Conservation (phyloP, 2,329 filamentous ascomycete genomes). For the Rutstroemia sydowiana region DNA sequence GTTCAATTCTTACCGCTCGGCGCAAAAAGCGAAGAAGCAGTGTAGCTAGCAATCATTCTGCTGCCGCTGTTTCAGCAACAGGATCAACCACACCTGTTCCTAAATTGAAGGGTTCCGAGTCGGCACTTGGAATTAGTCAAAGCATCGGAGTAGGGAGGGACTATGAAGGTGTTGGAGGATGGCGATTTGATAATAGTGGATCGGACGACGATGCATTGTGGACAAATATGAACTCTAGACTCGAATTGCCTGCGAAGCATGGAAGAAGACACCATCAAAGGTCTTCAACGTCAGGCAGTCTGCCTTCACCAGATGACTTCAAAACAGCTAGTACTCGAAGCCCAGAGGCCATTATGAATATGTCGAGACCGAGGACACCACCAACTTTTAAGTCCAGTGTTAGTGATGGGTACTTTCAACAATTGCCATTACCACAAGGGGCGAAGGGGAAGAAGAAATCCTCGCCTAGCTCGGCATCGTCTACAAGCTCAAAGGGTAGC, state of each 20-base stretch:
- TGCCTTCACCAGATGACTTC: constrained; percentile 12
- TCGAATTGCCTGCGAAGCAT: constrained; percentile 42
- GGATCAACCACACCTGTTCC: constrained; percentile 23
- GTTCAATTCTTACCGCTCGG: constrained; percentile 6
- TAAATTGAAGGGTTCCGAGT: constrained; percentile 5
- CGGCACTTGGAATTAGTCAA: constrained; percentile 36
- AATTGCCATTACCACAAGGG: constrained; percentile 10
- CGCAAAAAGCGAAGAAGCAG: constrained; percentile 22
- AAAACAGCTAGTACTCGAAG: constrained; percentile 24
- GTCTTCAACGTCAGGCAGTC: constrained; percentile 28
- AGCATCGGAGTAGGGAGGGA: constrained; percentile 47
- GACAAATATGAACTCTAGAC: constrained; percentile 45
- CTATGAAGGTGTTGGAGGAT: constrained; percentile 53
- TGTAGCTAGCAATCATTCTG: constrained; percentile 29
- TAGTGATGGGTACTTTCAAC: constrained; percentile 20
- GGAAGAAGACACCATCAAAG: constrained; percentile 38
- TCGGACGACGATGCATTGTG: constrained; percentile 36
- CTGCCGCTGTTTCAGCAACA: constrained; percentile 8
- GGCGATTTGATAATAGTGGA: constrained; percentile 38
- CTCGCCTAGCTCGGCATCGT: constrained; percentile 15
- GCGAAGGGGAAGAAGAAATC: constrained; percentile 15
- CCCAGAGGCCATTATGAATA: constrained; percentile 35
- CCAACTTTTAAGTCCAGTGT: constrained; percentile 23
- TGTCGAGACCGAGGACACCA: constrained; percentile 42
- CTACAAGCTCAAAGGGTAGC: constrained; percentile 22